phyloP scores from a whole-genome alignment of 371 early-diverging fungal genomes.

The Umbelopsis sp. region DNA sequence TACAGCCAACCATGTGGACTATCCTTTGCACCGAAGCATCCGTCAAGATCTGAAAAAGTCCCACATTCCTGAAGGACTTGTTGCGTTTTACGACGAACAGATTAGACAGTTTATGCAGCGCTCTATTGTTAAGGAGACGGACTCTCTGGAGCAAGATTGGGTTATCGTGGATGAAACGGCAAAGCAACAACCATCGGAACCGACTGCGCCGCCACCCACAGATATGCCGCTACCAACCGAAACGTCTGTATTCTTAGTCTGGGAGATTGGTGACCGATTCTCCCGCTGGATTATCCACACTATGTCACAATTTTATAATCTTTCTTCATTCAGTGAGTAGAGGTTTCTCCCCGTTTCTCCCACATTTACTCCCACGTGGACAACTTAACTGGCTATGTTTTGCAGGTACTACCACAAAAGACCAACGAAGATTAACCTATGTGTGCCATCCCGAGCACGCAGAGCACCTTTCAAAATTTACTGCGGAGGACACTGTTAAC shows the following conservation, averaged over 20 bases:
- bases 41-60: constrained; percentile 31
- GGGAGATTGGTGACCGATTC: constrained; percentile 34
- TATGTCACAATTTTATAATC: constrained; percentile 36
- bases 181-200: not conserved
- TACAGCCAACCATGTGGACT: not conserved
- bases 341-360: not conserved
- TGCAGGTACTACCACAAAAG: constrained; percentile 27
- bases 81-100: constrained; percentile 32
- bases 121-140: constrained; percentile 9
- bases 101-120: constrained; percentile 29
- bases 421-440: constrained; percentile 29
- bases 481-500: not conserved
- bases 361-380: constrained; percentile 1
- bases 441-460: constrained; percentile 34
- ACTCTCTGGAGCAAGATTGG: constrained; percentile 14
- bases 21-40: constrained; percentile 23
- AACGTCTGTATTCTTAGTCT: constrained; percentile 23
- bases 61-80: constrained; percentile 34
- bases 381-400: not conserved
- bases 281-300: constrained; percentile 34
- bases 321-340: constrained; percentile 37
- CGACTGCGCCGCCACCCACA: constrained; percentile 14
- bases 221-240: constrained; percentile 21
- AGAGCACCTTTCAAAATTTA: constrained; percentile 23
- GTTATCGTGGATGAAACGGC: constrained; percentile 16